Evolutionary conservation across 768 basidiomycete species (phyloP), one percentile per base, ranked within the genome.

Genomic region (Trametes maxima): DNA sequence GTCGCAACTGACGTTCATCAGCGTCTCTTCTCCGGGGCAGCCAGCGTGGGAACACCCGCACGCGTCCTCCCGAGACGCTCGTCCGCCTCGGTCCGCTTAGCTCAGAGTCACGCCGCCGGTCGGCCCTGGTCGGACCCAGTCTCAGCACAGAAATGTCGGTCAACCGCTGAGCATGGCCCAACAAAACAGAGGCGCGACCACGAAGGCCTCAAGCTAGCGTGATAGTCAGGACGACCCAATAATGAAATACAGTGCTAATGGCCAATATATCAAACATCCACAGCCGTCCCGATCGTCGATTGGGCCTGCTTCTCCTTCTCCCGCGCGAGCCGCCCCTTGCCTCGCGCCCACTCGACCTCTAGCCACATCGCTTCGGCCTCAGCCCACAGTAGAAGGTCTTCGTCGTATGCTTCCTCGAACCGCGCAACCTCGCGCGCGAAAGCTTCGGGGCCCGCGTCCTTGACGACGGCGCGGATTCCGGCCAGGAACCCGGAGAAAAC

Each of bases 311-410:
- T 83, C 60, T 72, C 77, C 70, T 75, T 85, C 76, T 92, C 90
- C 67, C 89, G 79, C 42, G 78, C 78, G 48, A 94, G 68, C 65
- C 92, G 77, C 2, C 92, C 92, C 70, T 90, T 92, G 14, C 92
- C 91, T 62, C 92, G 76, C 36, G 85, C 86, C 60, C 77, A 65
- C 25, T 92, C 87, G 2, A 94, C 90, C 39, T 78, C 76, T n/a
- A 73, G 73, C 90, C 91, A 93, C 57, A 74, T 74, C 36, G 60
- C 68, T 67, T 73, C 79, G 24, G 88, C 90, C 63, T 81, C 79
- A 5, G 77, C 72, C 8, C 89, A 76, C 21, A 90, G 68, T 1
- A 60, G 65, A 57, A 78, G 68, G 0, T 56, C 66, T 56, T 77
- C 83, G 59, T 87, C 85, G 64, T 90, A 91, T 24, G 49, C 68